A percentile compares a stretch with the other conserved stretches of the same genome.
phyloP scores from a whole-genome alignment of 768 basidiomycete genomes.

The Panellus pusillus region DNA sequence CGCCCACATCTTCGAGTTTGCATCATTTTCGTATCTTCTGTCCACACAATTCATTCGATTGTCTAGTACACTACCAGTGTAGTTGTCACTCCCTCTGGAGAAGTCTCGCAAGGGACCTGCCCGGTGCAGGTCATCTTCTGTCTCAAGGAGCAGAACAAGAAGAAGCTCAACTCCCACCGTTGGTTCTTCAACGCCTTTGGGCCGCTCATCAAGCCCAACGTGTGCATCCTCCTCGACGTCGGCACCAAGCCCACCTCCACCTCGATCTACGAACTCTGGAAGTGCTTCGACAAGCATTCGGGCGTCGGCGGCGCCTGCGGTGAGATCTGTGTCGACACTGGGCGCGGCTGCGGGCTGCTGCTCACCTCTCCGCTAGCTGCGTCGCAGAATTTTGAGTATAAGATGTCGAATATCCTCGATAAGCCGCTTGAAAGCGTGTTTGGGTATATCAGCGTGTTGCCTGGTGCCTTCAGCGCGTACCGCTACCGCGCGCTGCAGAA shows the following conservation, averaged over 20 bases:
- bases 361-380: slow-evolving; percentile 80
- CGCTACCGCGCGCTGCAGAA: slow-evolving; percentile 87
- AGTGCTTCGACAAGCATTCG: slow-evolving; percentile 85
- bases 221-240: slow-evolving; percentile 91
- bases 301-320: slow-evolving; percentile 95
- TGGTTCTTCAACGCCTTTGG: slow-evolving; percentile 99
- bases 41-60: slow-evolving; percentile 24
- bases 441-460: slow-evolving; percentile 85
- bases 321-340: slow-evolving; percentile 86
- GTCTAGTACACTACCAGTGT: slow-evolving; percentile 72
- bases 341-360: slow-evolving; percentile 68
- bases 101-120: slow-evolving; percentile 73
- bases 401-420: slow-evolving; percentile 95
- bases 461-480: slow-evolving; percentile 92
- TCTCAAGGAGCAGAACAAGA: slow-evolving; percentile 94
- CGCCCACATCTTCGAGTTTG: slow-evolving; percentile 85
- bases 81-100: slow-evolving; percentile 75
- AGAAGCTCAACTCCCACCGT: slow-evolving; percentile 92
- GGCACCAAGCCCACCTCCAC: slow-evolving; percentile 95
- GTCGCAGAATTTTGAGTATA: slow-evolving; percentile 98
- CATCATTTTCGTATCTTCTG: slow-evolving; percentile 1
- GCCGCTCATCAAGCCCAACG: slow-evolving; percentile 83
- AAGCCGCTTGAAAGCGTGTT: slow-evolving; percentile 94
- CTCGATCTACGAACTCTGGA: slow-evolving; percentile 96
- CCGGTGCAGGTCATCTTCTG: slow-evolving; percentile 90